Evolutionary conservation across 2,329 filamentous ascomycete genomes (phyloP).

Genomic region (Coleophoma eucalyptorum): DNA sequence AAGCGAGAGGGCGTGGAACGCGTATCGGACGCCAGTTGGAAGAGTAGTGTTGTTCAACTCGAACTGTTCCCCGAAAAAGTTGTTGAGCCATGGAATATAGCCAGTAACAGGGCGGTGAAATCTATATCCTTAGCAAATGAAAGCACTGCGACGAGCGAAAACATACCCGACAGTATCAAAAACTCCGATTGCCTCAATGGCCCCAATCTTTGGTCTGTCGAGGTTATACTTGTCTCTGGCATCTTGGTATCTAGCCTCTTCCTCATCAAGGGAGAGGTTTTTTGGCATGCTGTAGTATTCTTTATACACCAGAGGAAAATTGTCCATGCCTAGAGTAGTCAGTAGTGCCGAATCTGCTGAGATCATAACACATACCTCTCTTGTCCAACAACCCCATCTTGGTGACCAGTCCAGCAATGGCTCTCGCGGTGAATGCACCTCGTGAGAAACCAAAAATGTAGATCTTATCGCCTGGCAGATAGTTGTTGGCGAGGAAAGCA

Average conservation of each 20-base stretch:
- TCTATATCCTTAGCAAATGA: background rate
- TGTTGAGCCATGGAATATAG: background rate
- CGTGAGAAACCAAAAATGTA: slow-evolving; percentile 31
- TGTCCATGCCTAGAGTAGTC: background rate
- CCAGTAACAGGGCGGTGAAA: background rate
- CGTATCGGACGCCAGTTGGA: slow-evolving; percentile 31
- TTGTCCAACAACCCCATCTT: slow-evolving; percentile 29
- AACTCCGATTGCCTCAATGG: background rate
- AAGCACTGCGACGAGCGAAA: background rate
- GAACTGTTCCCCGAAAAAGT: background rate
- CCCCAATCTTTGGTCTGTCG: background rate
- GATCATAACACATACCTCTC: background rate
- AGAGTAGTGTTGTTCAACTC: background rate
- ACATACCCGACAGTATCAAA: background rate
- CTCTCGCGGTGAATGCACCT: slow-evolving; percentile 32
- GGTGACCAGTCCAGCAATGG: slow-evolving; percentile 25
- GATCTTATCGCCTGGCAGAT: slow-evolving; percentile 28
- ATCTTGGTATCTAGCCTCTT: background rate
- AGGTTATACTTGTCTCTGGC: background rate
- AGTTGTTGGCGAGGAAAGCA: slow-evolving; percentile 38
- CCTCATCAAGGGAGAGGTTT: background rate
- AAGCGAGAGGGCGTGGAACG: slow-evolving; percentile 41
- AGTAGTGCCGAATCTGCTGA: background rate
- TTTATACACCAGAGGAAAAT: background rate
- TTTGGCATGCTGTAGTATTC: background rate